These are phyloP conservation scores for Penicillium flavigenum DNA, from an alignment of 495 filamentous ascomycete genomes.

Conservation along the genomic window DNA sequence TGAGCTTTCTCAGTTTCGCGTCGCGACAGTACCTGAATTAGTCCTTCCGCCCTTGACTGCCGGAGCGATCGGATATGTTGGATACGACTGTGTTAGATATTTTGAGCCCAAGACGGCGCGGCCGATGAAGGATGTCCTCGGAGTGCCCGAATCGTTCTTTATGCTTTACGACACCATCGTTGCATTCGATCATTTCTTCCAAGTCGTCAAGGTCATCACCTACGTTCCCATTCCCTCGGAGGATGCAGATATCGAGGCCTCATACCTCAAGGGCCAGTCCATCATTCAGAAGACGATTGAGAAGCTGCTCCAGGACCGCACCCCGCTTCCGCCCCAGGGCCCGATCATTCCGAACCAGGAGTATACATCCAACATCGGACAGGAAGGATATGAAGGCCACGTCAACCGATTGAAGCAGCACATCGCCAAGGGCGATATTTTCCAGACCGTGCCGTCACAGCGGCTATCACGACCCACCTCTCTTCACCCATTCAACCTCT, in stretches of 20 bases:
- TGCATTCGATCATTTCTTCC: slow-evolving; percentile 93
- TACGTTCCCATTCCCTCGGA: slow-evolving; percentile 62
- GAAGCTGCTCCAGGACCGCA: slow-evolving; percentile 66
- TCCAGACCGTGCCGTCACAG: slow-evolving; percentile 95
- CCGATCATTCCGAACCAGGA: slow-evolving; percentile 70
- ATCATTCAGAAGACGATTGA: slow-evolving; percentile 65
- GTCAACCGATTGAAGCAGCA: slow-evolving; percentile 80
- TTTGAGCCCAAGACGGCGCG: slow-evolving; percentile 93
- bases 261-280: slow-evolving; percentile 63
- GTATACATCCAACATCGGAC: slow-evolving; percentile 93
- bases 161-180: slow-evolving; percentile 97
- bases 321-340: slow-evolving; percentile 72
- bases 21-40: slow-evolving; percentile 76
- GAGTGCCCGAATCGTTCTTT: slow-evolving; percentile 90
- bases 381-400: slow-evolving; percentile 79
- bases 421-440: slow-evolving; percentile 89
- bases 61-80: slow-evolving; percentile 93
- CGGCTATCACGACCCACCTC: slow-evolving; percentile 84
- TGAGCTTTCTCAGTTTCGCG: slow-evolving; percentile 72
- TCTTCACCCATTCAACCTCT: slow-evolving; percentile 97
- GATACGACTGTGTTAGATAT: slow-evolving; percentile 95
- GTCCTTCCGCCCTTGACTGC: slow-evolving; percentile 80
- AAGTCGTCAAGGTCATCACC: slow-evolving; percentile 86
- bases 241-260: slow-evolving; percentile 51
- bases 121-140: slow-evolving; percentile 80